These are phyloP conservation scores for Vicia sativa DNA, from an alignment of 306 rosid species.

Conservation along the genomic window DNA sequence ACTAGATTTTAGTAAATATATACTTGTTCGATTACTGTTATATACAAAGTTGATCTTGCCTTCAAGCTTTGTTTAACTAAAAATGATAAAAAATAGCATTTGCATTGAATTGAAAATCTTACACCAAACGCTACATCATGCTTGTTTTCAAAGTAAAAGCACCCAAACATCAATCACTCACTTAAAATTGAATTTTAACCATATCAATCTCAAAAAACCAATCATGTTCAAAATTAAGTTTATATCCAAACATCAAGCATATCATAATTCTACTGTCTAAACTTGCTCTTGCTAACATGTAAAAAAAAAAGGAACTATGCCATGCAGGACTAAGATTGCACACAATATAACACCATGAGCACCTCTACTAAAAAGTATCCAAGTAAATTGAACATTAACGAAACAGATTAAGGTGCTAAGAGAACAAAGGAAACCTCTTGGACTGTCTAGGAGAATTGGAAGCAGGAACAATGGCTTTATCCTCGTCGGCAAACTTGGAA, in stretches of 20 bases:
- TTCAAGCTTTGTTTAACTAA: not conserved
- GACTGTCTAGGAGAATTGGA: conserved; percentile 68
- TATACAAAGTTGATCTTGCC: not conserved
- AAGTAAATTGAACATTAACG: conserved; percentile 9
- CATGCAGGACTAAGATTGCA: too few relatives aligned
- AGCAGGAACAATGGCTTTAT: conserved; percentile 57
- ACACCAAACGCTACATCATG: not conserved
- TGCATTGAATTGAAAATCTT: not conserved
- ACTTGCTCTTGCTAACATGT: too few relatives aligned
- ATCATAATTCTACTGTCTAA: too few relatives aligned
- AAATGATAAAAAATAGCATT: not conserved
- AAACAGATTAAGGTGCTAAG: not conserved
- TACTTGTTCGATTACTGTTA: not conserved
- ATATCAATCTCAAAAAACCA: not conserved
- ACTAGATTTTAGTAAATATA: not conserved
- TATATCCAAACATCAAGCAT: too few relatives aligned
- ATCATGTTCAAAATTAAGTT: too few relatives aligned
- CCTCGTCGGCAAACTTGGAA: conserved; percentile 72
- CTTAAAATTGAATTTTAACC: not conserved
- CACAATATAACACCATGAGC: too few relatives aligned
- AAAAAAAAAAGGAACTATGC: too few relatives aligned
- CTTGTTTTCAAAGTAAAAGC: not conserved
- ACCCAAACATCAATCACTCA: not conserved
- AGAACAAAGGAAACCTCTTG: conserved; percentile 54
- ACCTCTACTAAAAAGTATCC: not conserved